Base-by-base conservation (phyloP, 73 alveolate species). In the Symbiodinium natans region DNA sequence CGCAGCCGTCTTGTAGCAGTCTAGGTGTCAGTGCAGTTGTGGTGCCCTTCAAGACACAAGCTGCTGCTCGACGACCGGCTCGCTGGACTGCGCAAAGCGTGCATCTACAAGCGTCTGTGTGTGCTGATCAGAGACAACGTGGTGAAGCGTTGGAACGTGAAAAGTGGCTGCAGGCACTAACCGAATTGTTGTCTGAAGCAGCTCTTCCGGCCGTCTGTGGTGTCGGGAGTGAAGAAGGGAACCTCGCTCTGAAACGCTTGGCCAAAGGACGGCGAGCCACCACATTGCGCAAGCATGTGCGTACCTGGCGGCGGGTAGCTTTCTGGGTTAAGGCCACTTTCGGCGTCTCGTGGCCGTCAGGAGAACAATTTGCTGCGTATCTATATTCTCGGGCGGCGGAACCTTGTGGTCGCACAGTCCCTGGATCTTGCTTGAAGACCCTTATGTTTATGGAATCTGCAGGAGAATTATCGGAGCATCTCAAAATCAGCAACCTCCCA, bases 271-370 rank as follows among this genome's bases (percentile, higher is more conserved):
- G 93, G 17, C 43, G 82, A 17, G 80, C 63, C 29, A 7, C 71
- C 92, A 83, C 92, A 42, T 42, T 83, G 43, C 42, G 92, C 41
- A 83, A 83, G n/a, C 93, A 46, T 46, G 93, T 84, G 52, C 48
- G 54, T 36, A 84, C 93, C 38, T 84, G 93, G 93, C 15, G 4
- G 46, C 27, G 23, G 19, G 46, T 15, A 33, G 4, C 75, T 0
- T 31, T 6, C 2, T 84, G 93, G 93, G 21, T 43, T 23, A 2
- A 5, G 33, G 29, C 52, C 0, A 27, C 52, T 7, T 85, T 85
- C 38, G 54, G 56, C 5, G 41, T 11, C 34, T 43, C 42, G 31
- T 86, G 94, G 94, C 94, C 83, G 25, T 15, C n/a, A 0, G 39
- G 83, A 5, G 54, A 33, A 0, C 46, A 54, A n/a, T 48, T 86